Base-by-base conservation (phyloP, 768 basidiomycete species). In the Naganishia antarctica region DNA sequence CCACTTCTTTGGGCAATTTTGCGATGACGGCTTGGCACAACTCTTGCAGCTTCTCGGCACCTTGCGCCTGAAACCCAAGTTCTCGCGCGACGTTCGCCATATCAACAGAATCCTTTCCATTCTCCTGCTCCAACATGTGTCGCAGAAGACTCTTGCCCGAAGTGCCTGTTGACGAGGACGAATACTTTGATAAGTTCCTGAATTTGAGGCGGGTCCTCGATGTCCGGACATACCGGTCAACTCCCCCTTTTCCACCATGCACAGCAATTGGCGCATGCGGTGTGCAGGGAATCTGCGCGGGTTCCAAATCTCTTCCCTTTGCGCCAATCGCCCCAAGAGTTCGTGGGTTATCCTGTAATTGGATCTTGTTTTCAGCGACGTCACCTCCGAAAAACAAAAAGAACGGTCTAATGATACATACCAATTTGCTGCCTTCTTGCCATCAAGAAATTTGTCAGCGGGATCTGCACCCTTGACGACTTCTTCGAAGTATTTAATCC, bases 381-480 rank as follows among this genome's bases (percentile, higher is more conserved):
- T 46, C 32, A 18, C n/a, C 11, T 11, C 16, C 34, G 28, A 23
- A 12, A 45, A 1, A 40, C 26, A 53, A 15, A 11, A 15, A 15
- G 29, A 12, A 3, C n/a, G n/a, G n/a, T n/a, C n/a, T n/a, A n/a
- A n/a, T n/a, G 51, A 28, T 25, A 73, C 83, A 66, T 63, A 91
- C 94, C 92, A 98, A 73, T 97, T 97, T 18, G 87, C 82, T 16
- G 86, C 89, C 4, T 82, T 77, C 70, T 86, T 88, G 0, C 89
- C 84, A 64, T 87, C 82, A 21, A 60, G n/a, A 8, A 7, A 25
- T 15, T 34, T 49, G 13, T 43, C 50, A 4, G n/a, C 23, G 31
- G 41, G 28, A 63, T 60, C 16, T 51, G 87, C 79, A 12, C 79
- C 80, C 29, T 74, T 63, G 0, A 82, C 79, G 44, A 91, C 85